Evolutionary conservation across 148 eudicot genomes (phyloP).

Genomic region (Fagopyrum homotropicum): DNA sequence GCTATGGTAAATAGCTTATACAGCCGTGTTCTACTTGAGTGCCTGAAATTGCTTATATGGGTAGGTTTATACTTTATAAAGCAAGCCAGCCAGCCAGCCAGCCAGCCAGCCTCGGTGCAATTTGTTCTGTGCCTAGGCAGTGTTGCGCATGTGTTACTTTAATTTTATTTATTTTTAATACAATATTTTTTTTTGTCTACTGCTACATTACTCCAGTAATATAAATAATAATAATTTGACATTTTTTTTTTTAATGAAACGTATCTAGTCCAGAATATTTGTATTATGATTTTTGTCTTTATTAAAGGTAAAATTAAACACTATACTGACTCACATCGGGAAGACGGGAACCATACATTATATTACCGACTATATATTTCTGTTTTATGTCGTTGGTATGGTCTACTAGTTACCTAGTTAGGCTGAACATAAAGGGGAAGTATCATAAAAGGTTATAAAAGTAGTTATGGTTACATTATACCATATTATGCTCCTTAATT

Average conservation of each 20-base stretch:
- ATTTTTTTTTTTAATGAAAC: not conserved
- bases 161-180: not conserved
- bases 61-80: conserved; percentile 6
- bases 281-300: not conserved
- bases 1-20: not conserved
- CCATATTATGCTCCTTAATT: no score
- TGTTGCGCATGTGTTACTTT: conserved; percentile 4
- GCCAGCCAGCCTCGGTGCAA: not conserved
- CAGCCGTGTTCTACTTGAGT: not conserved
- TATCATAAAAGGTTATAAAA: not conserved
- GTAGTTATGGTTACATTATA: no score
- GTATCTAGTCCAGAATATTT: not conserved
- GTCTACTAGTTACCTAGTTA: not conserved
- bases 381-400: not conserved
- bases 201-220: not conserved
- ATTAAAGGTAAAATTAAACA: no score
- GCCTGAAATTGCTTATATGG: not conserved
- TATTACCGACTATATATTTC: not conserved
- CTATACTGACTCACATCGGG: not conserved
- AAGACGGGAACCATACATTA: not conserved
- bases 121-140: not conserved
- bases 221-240: not conserved
- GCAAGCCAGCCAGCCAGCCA: no score
- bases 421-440: not conserved
- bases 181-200: not conserved